Base-by-base conservation (phyloP, 129 eudicot species). In the Flaveria trinervia region DNA sequence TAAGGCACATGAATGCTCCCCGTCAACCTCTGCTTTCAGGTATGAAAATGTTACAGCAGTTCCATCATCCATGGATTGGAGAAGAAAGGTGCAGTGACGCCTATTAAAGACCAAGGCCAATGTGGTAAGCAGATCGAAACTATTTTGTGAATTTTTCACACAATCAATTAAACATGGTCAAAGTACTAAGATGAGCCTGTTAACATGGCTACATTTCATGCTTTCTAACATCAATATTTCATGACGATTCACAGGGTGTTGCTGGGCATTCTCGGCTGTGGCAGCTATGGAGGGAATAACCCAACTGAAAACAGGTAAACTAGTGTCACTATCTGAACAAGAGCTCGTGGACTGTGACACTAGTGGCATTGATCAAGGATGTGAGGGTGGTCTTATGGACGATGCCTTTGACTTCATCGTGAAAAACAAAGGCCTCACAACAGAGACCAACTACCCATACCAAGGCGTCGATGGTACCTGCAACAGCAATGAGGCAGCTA, bases 101-200 rank as follows among this genome's bases (percentile, higher is more conserved):
- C 86, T 57, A 33, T 83, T 70, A 83, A 83, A 71, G 76, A 83
- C 70, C 86, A 83, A 83, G 86, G 83, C 77, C 83, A 79, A 44
- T 83, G 86, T 74, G 86, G 86, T 83, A 83, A 57, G 78, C 22
- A 11, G 6, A 15, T 7, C 26, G 1, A 2, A 5, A 44, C 8
- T 61, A 1, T 17, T 6, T 46, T 48, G 26, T 16, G 39, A 51
- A 70, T 20, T 30, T 45, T n/a, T n/a, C n/a, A 28, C 28, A 41
- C 22, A 44, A 43, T 1, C 49, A 9, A 45, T 59, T 9, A 3
- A 8, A 26, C 9, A 9, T 15, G 15, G n/a, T 23, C 33, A 7
- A 57, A 20, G 33, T 20, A 22, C 36, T 3, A 57, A 10, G 7
- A 22, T 57, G 30, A 57, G 16, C 33, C 10, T 57, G 12, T 8